These are phyloP conservation scores for Ophiostoma piceae DNA, from an alignment of 2,329 filamentous ascomycete genomes.

Conservation along the genomic window DNA sequence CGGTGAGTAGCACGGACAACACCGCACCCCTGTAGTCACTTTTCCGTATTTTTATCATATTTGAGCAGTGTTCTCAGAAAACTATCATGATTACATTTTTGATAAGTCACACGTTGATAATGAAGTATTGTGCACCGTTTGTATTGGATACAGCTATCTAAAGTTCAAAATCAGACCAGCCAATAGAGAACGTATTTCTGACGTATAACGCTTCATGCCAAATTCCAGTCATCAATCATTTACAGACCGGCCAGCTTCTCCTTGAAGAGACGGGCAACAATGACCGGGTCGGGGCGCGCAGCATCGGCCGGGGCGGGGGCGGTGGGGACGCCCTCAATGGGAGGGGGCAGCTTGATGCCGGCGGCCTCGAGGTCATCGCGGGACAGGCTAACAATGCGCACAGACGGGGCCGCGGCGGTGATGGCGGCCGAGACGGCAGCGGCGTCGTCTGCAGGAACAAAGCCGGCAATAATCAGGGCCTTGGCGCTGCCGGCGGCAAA, in stretches of 20 bases:
- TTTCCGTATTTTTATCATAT: too few relatives aligned
- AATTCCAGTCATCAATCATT: not conserved
- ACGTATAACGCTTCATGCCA: not conserved
- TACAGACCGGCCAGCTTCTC: not conserved
- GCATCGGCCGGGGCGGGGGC: not conserved
- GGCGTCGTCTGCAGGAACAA: not conserved
- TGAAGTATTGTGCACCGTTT: not conserved
- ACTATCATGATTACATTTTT: too few relatives aligned
- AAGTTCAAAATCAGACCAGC: not conserved
- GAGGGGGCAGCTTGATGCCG: not conserved
- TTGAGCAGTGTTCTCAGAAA: too few relatives aligned
- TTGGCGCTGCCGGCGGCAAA: not conserved
- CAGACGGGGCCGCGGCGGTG: not conserved
- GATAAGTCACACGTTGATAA: not conserved
- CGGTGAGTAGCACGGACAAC: too few relatives aligned
- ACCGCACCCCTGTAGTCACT: too few relatives aligned
- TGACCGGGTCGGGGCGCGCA: not conserved
- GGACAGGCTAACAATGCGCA: not conserved
- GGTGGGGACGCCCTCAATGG: not conserved
- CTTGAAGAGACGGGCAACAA: not conserved
- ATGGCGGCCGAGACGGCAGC: not conserved
- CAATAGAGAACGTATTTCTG: not conserved
- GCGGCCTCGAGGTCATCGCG: not conserved
- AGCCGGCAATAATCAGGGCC: not conserved
- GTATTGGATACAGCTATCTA: not conserved